These are phyloP conservation scores for Neospermospora avenae DNA, from an alignment of 2,329 filamentous ascomycete species.

Conservation along the genomic window DNA sequence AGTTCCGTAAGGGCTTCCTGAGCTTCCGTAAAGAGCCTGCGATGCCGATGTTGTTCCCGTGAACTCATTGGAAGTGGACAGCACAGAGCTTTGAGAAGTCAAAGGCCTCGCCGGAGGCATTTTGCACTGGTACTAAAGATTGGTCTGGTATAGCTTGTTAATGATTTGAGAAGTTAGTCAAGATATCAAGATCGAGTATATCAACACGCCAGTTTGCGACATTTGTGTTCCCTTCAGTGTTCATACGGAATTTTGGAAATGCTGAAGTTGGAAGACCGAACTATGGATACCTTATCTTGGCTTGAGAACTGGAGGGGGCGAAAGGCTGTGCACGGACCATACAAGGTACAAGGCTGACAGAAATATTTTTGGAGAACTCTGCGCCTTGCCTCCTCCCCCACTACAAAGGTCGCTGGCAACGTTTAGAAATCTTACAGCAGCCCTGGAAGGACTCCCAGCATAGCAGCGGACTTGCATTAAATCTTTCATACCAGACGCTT, in stretches of 20 bases:
- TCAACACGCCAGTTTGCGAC: not conserved
- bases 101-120: conserved; percentile 20
- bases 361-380: conserved; percentile 21
- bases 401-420: not conserved
- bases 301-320: not conserved
- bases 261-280: not conserved
- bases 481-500: not conserved
- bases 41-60: conserved; percentile 32
- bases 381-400: conserved; percentile 2
- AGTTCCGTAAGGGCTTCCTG: conserved; percentile 11
- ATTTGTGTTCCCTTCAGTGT: not conserved
- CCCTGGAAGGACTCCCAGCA: not conserved
- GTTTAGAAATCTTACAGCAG: not conserved
- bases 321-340: conserved; percentile 13
- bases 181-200: conserved; percentile 12
- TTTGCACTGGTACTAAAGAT: not conserved
- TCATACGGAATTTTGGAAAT: not conserved
- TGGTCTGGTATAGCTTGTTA: not conserved
- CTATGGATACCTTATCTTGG: not conserved
- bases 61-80: conserved; percentile 29
- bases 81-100: conserved; percentile 28
- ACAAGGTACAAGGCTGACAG: conserved; percentile 28
- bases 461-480: no score
- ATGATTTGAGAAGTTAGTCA: conserved; percentile 13
- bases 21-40: conserved; percentile 10